Percentiles rank a stretch among this genome's conserved stretches.
Conservation (phyloP, 345 rosid species). For the Eucalyptus fibrosa region DNA sequence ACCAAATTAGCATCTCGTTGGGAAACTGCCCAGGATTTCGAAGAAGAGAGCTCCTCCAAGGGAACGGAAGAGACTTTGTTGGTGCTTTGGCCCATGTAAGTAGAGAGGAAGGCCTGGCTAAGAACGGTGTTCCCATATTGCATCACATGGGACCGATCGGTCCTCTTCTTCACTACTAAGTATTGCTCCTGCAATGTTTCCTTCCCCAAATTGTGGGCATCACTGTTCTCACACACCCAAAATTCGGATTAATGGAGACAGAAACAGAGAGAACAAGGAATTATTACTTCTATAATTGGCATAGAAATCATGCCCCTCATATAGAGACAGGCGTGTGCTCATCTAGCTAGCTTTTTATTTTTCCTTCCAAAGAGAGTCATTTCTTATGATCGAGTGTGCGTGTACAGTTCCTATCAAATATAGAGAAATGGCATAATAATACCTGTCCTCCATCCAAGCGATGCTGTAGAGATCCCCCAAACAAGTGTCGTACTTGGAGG, state of each 20-base stretch:
- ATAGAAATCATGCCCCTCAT: not conserved
- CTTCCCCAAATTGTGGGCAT: conserved; percentile 26
- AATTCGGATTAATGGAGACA: not conserved
- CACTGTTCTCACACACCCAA: conserved; percentile 13
- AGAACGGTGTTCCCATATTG: conserved; percentile 28
- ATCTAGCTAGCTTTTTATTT: not conserved
- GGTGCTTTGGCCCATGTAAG: conserved; percentile 30
- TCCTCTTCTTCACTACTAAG: conserved; percentile 29
- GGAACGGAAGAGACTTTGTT: conserved; percentile 1
- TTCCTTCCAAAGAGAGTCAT: not conserved
- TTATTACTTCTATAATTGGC: not conserved
- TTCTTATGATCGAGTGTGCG: not conserved
- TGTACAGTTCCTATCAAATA: not conserved
- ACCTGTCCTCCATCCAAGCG: conserved; percentile 87
- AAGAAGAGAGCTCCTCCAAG: not conserved
- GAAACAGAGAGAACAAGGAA: not conserved
- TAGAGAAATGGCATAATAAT: not conserved
- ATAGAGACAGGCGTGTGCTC: not conserved
- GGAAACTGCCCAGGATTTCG: not conserved
- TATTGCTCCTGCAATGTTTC: conserved; percentile 49
- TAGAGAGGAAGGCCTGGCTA: conserved; percentile 2
- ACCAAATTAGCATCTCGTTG: conserved; percentile 27
- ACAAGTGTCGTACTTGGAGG: conserved; percentile 20
- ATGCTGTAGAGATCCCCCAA: conserved; percentile 66
- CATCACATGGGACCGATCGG: conserved; percentile 40